These are phyloP conservation scores for Taphrina deformans DNA, from an alignment of 1,139 yeast species.

Conservation along the genomic window DNA sequence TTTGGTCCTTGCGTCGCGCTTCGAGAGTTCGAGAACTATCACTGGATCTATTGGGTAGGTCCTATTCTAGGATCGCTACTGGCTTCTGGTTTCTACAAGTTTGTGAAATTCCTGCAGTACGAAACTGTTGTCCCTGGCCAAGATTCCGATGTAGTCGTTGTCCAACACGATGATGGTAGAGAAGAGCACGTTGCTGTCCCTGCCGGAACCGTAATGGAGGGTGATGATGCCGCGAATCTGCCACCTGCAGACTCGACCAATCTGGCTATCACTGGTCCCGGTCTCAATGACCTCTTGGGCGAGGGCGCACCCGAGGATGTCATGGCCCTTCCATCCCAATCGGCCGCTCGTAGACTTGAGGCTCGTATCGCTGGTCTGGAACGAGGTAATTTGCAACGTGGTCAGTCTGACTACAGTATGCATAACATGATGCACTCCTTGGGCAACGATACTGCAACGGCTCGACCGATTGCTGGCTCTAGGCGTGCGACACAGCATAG, in stretches of 20 bases:
- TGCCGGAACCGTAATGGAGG: conserved; percentile 7
- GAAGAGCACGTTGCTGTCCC: conserved; percentile 17
- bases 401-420: conserved; percentile 7
- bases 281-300: conserved; percentile 10
- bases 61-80: conserved; percentile 36
- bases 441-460: not conserved
- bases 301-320: conserved; percentile 23
- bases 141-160: conserved; percentile 17
- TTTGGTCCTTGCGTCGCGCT: conserved; percentile 81
- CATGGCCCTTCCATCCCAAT: conserved; percentile 4
- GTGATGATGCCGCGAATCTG: conserved; percentile 11
- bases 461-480: not conserved
- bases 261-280: conserved; percentile 18
- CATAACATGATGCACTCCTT: conserved; percentile 1
- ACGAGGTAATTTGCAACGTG: conserved; percentile 1
- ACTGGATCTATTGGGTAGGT: conserved; percentile 85
- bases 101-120: conserved; percentile 23
- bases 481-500: not conserved
- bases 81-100: conserved; percentile 26
- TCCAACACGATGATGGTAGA: conserved; percentile 13
- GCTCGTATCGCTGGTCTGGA: conserved; percentile 8
- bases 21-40: conserved; percentile 71
- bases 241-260: conserved; percentile 5
- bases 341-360: conserved; percentile 1
- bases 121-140: conserved; percentile 28